phyloP scores from a whole-genome alignment of 2,329 filamentous ascomycete genomes.

The Bipolaris oryzae region DNA sequence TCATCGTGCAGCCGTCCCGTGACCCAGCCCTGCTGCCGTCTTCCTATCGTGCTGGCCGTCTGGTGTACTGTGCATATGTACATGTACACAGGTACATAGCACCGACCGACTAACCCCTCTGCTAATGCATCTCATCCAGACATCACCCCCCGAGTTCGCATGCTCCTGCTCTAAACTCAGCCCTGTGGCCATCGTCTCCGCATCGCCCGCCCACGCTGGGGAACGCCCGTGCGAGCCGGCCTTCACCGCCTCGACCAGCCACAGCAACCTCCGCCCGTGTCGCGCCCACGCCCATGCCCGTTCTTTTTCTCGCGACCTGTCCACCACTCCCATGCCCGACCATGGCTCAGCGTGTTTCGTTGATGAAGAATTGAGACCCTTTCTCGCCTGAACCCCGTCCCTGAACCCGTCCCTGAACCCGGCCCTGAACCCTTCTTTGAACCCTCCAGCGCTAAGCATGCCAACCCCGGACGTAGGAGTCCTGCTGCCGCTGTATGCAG shows the following conservation, averaged over 20 bases:
- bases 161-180: neutral
- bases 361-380: neutral
- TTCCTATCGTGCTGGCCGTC: neutral
- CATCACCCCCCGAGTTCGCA: neutral
- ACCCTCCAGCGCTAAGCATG: neutral
- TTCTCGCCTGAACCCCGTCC: neutral
- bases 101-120: neutral
- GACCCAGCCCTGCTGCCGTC: neutral
- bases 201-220: neutral
- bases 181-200: conserved; percentile 1
- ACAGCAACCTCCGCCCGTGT: no score
- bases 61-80: neutral
- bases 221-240: neutral
- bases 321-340: neutral
- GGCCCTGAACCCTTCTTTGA: neutral
- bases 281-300: no score
- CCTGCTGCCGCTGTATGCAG: neutral
- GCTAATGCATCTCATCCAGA: neutral
- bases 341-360: neutral
- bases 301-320: neutral
- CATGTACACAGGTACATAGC: neutral
- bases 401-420: neutral
- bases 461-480: neutral
- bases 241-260: neutral
- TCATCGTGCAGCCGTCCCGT: conserved; percentile 6